These are phyloP conservation scores for Penicillium canariense DNA, from an alignment of 495 filamentous ascomycete species.

Conservation along the genomic window DNA sequence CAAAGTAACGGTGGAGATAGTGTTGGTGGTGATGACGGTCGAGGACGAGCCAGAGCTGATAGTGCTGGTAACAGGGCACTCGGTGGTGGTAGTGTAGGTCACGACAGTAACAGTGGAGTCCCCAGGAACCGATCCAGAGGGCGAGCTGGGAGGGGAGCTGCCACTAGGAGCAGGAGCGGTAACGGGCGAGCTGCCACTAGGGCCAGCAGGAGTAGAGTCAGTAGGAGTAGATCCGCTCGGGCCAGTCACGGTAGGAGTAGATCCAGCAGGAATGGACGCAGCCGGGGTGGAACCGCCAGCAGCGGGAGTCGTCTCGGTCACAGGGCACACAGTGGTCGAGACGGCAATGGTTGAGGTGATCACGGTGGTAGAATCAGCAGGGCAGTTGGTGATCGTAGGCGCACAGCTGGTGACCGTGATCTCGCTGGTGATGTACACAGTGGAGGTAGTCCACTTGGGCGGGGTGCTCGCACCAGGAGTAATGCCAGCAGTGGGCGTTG, in stretches of 20 bases:
- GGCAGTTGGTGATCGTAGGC: conserved; percentile 59
- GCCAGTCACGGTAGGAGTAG: conserved; percentile 15
- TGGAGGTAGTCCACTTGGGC: conserved; percentile 51
- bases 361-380: conserved; percentile 48
- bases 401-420: conserved; percentile 59
- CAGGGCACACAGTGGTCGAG: conserved; percentile 57
- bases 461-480: conserved; percentile 17
- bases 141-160: not conserved
- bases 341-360: conserved; percentile 56
- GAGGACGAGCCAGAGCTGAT: conserved; percentile 17
- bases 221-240: conserved; percentile 7
- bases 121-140: conserved; percentile 1
- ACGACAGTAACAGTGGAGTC: conserved; percentile 43
- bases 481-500: conserved; percentile 8
- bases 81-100: conserved; percentile 40
- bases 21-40: conserved; percentile 4
- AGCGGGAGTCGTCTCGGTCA: conserved; percentile 32
- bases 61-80: conserved; percentile 46
- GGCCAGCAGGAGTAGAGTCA: conserved; percentile 2
- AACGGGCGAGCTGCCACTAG: conserved; percentile 2
- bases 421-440: conserved; percentile 56
- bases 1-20: conserved; percentile 31
- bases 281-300: conserved; percentile 16
- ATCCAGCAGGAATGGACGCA: not conserved
- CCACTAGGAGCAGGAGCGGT: not conserved